Conservation (phyloP, 108 stramenopile species). For the Epithemia pelagica region DNA sequence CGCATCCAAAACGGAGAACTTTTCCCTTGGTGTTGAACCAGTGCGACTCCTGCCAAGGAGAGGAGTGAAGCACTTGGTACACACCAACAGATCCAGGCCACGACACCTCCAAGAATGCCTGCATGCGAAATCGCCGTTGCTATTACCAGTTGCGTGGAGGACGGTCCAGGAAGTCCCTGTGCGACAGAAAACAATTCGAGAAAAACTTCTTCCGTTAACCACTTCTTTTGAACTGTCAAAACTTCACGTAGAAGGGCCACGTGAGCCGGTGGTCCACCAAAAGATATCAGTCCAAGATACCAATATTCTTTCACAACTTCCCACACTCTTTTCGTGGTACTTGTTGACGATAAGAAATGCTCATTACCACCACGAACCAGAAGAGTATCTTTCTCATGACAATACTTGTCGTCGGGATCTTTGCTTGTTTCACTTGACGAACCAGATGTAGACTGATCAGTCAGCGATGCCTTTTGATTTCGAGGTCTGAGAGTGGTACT, state of each 20-base stretch:
- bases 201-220: slow-evolving; percentile 82
- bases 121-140: slow-evolving; percentile 65
- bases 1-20: slow-evolving; percentile 69
- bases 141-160: slow-evolving; percentile 79
- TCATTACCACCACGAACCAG: too few relatives aligned
- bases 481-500: too few relatives aligned
- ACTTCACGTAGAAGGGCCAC: slow-evolving; percentile 85
- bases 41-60: slow-evolving; percentile 67
- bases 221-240: slow-evolving; percentile 68
- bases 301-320: slow-evolving; percentile 9
- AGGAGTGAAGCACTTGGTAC: slow-evolving; percentile 50
- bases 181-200: slow-evolving; percentile 55
- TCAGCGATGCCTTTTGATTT: too few relatives aligned
- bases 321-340: background rate
- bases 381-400: background rate
- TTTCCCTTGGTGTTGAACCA: slow-evolving; percentile 61
- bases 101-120: slow-evolving; percentile 69
- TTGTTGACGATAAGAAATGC: too few relatives aligned
- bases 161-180: slow-evolving; percentile 82
- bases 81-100: slow-evolving; percentile 61
- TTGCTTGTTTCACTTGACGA: too few relatives aligned
- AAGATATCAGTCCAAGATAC: slow-evolving; percentile 48
- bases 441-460: too few relatives aligned
- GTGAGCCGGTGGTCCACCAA: slow-evolving; percentile 64
- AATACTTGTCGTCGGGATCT: too few relatives aligned